These are phyloP conservation scores for Salvia sclarea DNA, from an alignment of 305 asterid species.

Conservation along the genomic window DNA sequence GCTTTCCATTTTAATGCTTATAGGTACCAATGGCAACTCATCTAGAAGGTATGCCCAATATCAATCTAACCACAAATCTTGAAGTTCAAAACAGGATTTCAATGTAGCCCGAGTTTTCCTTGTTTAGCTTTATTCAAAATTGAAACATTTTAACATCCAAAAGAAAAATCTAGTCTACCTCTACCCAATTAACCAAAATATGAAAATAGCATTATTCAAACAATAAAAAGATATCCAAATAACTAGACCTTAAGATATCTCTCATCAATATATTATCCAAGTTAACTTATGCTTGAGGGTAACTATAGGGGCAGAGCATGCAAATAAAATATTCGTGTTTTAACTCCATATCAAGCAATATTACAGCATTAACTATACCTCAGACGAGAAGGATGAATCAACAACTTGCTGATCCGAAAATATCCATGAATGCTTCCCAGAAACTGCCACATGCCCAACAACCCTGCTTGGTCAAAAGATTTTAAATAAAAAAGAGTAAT, in stretches of 20 bases:
- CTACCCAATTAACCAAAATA: slow-evolving; percentile 7
- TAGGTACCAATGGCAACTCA: slow-evolving; percentile 14
- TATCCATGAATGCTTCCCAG: slow-evolving; percentile 93
- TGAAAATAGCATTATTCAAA: slow-evolving; percentile 14
- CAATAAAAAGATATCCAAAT: slow-evolving; percentile 13
- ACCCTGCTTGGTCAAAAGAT: slow-evolving; percentile 51
- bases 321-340: slow-evolving; percentile 1
- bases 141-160: background rate
- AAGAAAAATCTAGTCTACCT: background rate
- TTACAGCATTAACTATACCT: slow-evolving; percentile 44
- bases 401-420: slow-evolving; percentile 52
- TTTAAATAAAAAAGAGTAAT: background rate
- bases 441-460: slow-evolving; percentile 87
- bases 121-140: background rate
- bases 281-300: slow-evolving; percentile 21
- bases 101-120: slow-evolving; percentile 14
- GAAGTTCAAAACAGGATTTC: slow-evolving; percentile 19
- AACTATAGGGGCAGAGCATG: slow-evolving; percentile 8
- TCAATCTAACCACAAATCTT: slow-evolving; percentile 13
- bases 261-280: background rate
- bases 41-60: slow-evolving; percentile 14
- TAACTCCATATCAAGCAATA: slow-evolving; percentile 11
- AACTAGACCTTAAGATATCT: background rate
- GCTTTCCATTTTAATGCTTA: slow-evolving; percentile 16
- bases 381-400: slow-evolving; percentile 51